phyloP scores from a whole-genome alignment of 2,329 filamentous ascomycete genomes.

The Emergomyces pasteurianus region DNA sequence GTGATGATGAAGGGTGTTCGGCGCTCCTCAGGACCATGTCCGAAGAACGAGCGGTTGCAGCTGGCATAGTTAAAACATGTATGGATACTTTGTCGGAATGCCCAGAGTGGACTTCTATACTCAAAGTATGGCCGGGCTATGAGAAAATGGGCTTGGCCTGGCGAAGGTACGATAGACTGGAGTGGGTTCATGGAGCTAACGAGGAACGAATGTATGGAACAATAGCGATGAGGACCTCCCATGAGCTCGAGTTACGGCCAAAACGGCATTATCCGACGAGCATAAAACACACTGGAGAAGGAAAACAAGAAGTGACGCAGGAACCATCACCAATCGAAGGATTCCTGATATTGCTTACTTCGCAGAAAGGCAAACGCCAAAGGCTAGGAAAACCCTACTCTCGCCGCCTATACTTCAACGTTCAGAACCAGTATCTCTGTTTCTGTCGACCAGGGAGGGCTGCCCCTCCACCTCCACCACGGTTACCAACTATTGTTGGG shows the following conservation, averaged over 20 bases:
- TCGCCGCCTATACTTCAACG: slow-evolving; percentile 54
- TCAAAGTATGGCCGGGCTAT: slow-evolving; percentile 46
- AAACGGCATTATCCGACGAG: slow-evolving; percentile 52
- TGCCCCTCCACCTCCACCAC: slow-evolving; percentile 47
- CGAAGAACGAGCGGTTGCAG: slow-evolving; percentile 45
- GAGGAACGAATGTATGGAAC: slow-evolving; percentile 59
- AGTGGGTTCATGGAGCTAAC: slow-evolving; percentile 55
- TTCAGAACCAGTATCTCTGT: slow-evolving; percentile 50
- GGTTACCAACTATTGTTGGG: slow-evolving; percentile 33
- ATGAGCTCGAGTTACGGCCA: slow-evolving; percentile 54
- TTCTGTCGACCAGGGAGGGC: slow-evolving; percentile 51
- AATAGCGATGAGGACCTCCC: slow-evolving; percentile 53
- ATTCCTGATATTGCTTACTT: slow-evolving; percentile 53
- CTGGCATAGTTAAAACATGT: slow-evolving; percentile 45
- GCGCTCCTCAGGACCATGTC: slow-evolving; percentile 14
- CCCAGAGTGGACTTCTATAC: slow-evolving; percentile 47
- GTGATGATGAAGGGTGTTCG: slow-evolving; percentile 30
- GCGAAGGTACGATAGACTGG: slow-evolving; percentile 56
- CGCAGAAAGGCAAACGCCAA: slow-evolving; percentile 48
- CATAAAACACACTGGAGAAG: slow-evolving; percentile 26
- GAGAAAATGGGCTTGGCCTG: slow-evolving; percentile 54
- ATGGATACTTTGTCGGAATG: slow-evolving; percentile 46
- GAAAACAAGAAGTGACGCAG: slow-evolving; percentile 29
- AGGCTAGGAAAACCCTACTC: slow-evolving; percentile 50
- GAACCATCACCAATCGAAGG: slow-evolving; percentile 55